Conservation (phyloP, 2,329 filamentous ascomycete species). For the Fusarium tanahbumbuense region DNA sequence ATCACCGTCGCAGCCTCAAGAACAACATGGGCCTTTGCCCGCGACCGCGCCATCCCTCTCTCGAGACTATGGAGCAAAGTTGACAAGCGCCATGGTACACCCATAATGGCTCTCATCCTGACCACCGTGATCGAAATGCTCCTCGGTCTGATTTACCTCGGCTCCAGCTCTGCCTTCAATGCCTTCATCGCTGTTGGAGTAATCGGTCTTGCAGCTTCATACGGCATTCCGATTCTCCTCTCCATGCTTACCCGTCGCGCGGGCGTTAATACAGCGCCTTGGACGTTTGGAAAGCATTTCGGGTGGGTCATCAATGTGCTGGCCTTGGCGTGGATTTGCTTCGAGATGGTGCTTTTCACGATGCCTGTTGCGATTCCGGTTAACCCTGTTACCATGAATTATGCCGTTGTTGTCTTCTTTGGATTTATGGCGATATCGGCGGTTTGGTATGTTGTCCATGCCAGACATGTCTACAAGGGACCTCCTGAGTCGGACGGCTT, state of each 20-base stretch:
- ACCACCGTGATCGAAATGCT: constrained; percentile 76
- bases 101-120: constrained; percentile 75
- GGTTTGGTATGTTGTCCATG: constrained; percentile 70
- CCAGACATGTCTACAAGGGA: constrained; percentile 43
- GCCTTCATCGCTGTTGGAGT: constrained; percentile 83
- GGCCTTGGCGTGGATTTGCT: constrained; percentile 74
- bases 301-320: constrained; percentile 75
- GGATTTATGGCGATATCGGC: constrained; percentile 70
- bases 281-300: constrained; percentile 71
- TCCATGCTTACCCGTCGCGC: constrained; percentile 72
- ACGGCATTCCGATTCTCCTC: constrained; percentile 80
- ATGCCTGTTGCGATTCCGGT: constrained; percentile 75
- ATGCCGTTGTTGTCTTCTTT: constrained; percentile 74
- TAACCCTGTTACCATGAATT: constrained; percentile 70
- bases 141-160: constrained; percentile 82
- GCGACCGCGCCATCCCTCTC: constrained; percentile 79
- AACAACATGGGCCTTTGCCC: constrained; percentile 80
- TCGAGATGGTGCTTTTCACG: constrained; percentile 80
- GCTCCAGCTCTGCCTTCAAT: constrained; percentile 79
- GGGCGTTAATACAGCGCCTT: constrained; percentile 71
- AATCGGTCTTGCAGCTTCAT: constrained; percentile 80
- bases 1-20: constrained; percentile 79
- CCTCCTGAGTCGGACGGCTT: constrained; percentile 42
- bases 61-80: constrained; percentile 74
- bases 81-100: constrained; percentile 73